phyloP scores from a whole-genome alignment of 345 rosid species.

The Chamaenerion angustifolium region DNA sequence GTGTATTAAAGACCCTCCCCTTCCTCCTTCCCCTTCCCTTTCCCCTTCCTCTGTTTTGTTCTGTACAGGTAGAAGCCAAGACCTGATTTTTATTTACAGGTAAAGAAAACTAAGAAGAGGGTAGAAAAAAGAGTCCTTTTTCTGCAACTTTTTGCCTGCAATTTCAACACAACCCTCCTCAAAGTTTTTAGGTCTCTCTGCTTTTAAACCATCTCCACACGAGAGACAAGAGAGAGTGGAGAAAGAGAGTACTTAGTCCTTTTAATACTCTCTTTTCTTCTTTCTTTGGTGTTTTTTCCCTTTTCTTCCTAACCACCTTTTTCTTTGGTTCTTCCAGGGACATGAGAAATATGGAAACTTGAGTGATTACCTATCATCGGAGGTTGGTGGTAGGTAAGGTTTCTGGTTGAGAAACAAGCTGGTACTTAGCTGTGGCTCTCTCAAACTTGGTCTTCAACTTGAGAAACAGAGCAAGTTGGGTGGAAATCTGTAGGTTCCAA shows the following conservation, averaged over 20 bases:
- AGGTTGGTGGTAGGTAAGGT: slow-evolving; percentile 27
- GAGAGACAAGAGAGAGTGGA: slow-evolving; percentile 2
- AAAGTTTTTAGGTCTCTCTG: too few relatives aligned
- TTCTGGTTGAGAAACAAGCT: slow-evolving; percentile 42
- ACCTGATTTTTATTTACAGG: background rate
- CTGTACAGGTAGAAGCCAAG: too few relatives aligned
- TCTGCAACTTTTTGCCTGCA: slow-evolving; percentile 4
- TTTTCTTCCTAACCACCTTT: slow-evolving; percentile 4
- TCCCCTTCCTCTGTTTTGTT: too few relatives aligned
- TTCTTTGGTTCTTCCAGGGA: slow-evolving; percentile 34
- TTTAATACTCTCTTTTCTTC: slow-evolving; percentile 12
- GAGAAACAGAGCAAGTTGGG: too few relatives aligned
- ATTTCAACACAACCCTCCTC: slow-evolving; percentile 6
- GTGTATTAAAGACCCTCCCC: too few relatives aligned
- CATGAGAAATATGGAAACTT: slow-evolving; percentile 13
- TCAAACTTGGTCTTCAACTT: too few relatives aligned
- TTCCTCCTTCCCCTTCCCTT: too few relatives aligned
- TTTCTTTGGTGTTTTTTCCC: slow-evolving; percentile 3
- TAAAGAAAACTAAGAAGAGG: too few relatives aligned
- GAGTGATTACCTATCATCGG: slow-evolving; percentile 16
- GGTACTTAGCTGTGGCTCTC: slow-evolving; percentile 16
- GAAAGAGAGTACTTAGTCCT: slow-evolving; percentile 1
- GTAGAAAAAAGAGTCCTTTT: slow-evolving; percentile 1
- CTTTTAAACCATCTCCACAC: background rate
- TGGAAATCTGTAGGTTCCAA: too few relatives aligned